Percentiles rank a stretch among this genome's conserved stretches.
These are phyloP conservation scores for Phanerochaete sordida DNA, from an alignment of 768 basidiomycete genomes.

Conservation along the genomic window DNA sequence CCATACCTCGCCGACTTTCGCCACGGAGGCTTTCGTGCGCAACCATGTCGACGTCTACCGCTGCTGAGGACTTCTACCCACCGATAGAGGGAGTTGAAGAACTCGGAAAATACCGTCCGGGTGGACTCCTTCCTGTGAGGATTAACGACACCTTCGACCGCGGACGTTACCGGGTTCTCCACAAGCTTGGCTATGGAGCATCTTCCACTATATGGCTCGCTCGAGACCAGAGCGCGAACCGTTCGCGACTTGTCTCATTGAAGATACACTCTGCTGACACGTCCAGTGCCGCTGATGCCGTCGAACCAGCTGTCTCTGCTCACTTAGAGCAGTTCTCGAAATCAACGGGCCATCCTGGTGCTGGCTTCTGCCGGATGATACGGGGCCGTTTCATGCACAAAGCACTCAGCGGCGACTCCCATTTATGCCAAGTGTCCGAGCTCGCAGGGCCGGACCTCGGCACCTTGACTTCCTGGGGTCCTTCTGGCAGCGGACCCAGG, in stretches of 20 bases:
- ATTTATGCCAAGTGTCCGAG: conserved; percentile 45
- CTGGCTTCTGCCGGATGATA: conserved; percentile 24
- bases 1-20: too few species aligned
- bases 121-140: conserved; percentile 49
- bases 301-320: conserved; percentile 31
- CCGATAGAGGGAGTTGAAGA: conserved; percentile 31
- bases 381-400: conserved; percentile 42
- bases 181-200: conserved; percentile 42
- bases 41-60: too few species aligned
- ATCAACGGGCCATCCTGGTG: neutral
- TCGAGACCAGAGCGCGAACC: conserved; percentile 19
- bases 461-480: conserved; percentile 30
- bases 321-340: conserved; percentile 22
- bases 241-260: neutral
- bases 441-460: conserved; percentile 40
- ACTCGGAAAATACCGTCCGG: conserved; percentile 45
- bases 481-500: conserved; percentile 25
- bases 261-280: neutral
- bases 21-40: too few species aligned
- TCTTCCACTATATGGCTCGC: conserved; percentile 38
- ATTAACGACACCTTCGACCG: conserved; percentile 46
- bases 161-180: conserved; percentile 44
- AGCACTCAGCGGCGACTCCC: conserved; percentile 50
- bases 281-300: conserved; percentile 16
- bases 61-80: conserved; percentile 11